Evolutionary conservation across 225 moss, liverwort and hornwort genomes (phyloP), one percentile per base, ranked within the genome.

Genomic region (Bryum argenteum): DNA sequence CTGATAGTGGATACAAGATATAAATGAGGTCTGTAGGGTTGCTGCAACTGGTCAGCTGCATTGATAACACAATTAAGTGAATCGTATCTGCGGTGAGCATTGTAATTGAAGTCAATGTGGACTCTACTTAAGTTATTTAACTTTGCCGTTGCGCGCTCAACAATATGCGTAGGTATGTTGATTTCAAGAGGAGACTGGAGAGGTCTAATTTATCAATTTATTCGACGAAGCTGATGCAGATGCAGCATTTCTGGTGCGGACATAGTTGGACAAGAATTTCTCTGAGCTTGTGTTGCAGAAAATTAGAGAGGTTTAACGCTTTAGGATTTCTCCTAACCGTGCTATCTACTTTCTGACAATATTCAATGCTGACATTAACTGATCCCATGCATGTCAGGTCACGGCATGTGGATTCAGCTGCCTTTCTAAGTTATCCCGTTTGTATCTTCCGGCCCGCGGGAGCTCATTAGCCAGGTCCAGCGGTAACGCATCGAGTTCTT

Each of bases 331-430:
- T 45, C 12, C 11, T 45, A 45, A 67, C 58, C 16, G 42, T 50
- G 26, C 42, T 26, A 55, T 66, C 23, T 70, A 22, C 28, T 11
- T 22, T 41, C 54, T 75, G 79, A 71, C 71, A 12, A 19, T 18
- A 47, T 45, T 61, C 14, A 55, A 15, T 70, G 44, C 11, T 37
- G 7, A 41, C 20, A 37, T 54, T 8, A 13, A 51, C 7, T 33
- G 24, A 57, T 50, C 50, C 57, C 1, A 23, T 22, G n/a, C 47
- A 38, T 55, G 75, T 66, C 71, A 75, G 66, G 52, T 58, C 48
- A 14, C 6, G 70, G 65, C 70, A 79, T 64, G 26, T 61, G 39
- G 37, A 75, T 55, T 61, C 48, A 14, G 33, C 39, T 42, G 71
- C 45, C 66, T 8, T 57, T 33, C 0, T 33, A 33, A 6, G 33